phyloP scores from a whole-genome alignment of 345 rosid genomes.

The Gossypium anomalum region DNA sequence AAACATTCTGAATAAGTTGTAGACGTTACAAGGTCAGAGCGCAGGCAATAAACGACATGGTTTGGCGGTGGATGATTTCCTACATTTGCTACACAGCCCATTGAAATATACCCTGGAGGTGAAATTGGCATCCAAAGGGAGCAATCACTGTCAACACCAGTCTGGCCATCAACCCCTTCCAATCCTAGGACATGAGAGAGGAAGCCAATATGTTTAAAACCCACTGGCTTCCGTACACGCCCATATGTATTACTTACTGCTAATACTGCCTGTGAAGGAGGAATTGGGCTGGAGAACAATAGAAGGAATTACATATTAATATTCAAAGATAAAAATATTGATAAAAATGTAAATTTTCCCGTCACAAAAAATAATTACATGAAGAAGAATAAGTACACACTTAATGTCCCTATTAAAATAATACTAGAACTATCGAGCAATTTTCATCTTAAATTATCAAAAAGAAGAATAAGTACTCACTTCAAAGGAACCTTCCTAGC shows the following conservation, averaged over 20 bases:
- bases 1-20: constrained; percentile 81
- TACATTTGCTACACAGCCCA: constrained; percentile 85
- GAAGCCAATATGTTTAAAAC: constrained; percentile 63
- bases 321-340: neutral
- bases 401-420: too few species aligned
- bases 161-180: constrained; percentile 30
- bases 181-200: constrained; percentile 58
- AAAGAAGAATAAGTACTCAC: neutral
- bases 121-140: constrained; percentile 98
- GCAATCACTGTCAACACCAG: constrained; percentile 49
- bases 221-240: constrained; percentile 81
- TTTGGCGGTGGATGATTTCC: constrained; percentile 81
- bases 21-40: constrained; percentile 93
- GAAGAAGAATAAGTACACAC: neutral
- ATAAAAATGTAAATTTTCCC: neutral
- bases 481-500: neutral
- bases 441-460: neutral
- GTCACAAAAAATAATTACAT: neutral
- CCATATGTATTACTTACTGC: constrained; percentile 92
- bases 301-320: constrained; percentile 8
- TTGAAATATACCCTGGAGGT: constrained; percentile 75
- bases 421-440: too few species aligned
- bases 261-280: constrained; percentile 93
- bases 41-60: constrained; percentile 82
- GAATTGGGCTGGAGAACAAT: constrained; percentile 72